phyloP scores from a whole-genome alignment of 257 asterid genomes.

The Przewalskia tangutica region DNA sequence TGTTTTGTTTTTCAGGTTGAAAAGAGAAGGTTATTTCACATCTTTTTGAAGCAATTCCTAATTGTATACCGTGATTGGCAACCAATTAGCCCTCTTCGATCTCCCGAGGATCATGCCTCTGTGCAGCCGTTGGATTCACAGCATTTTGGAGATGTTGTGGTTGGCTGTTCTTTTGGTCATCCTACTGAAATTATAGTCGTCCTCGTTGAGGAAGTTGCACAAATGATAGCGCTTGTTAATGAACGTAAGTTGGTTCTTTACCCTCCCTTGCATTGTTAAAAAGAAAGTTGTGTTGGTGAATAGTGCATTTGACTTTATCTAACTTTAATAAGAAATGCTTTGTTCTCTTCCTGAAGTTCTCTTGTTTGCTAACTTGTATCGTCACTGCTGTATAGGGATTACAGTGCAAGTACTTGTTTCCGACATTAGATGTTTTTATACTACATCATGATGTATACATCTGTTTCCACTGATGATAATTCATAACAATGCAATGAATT shows the following conservation, averaged over 20 bases:
- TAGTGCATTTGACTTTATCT: not conserved
- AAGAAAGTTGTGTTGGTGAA: slow-evolving; percentile 3
- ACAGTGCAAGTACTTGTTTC: not conserved
- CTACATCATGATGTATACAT: not conserved
- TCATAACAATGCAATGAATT: slow-evolving; percentile 16
- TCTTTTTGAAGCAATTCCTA: slow-evolving; percentile 81
- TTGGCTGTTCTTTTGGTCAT: slow-evolving; percentile 87
- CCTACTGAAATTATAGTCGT: slow-evolving; percentile 63
- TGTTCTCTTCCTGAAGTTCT: not conserved
- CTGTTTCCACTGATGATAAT: not conserved
- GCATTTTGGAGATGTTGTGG: slow-evolving; percentile 42
- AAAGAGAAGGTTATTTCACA: slow-evolving; percentile 49
- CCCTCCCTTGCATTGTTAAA: not conserved
- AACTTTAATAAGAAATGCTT: not conserved
- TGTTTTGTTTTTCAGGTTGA: slow-evolving; percentile 51
- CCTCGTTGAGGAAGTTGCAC: slow-evolving; percentile 51
- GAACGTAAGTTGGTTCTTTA: slow-evolving; percentile 57
- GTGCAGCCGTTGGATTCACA: slow-evolving; percentile 21
- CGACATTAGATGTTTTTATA: not conserved
- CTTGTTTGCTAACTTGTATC: not conserved
- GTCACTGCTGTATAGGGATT: not conserved
- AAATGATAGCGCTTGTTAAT: slow-evolving; percentile 39
- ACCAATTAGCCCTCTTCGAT: slow-evolving; percentile 46
- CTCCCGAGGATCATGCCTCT: slow-evolving; percentile 34
- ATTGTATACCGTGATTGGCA: slow-evolving; percentile 59